Base-by-base conservation (phyloP, 148 eudicot genomes). In the Dianthus caryophyllus region DNA sequence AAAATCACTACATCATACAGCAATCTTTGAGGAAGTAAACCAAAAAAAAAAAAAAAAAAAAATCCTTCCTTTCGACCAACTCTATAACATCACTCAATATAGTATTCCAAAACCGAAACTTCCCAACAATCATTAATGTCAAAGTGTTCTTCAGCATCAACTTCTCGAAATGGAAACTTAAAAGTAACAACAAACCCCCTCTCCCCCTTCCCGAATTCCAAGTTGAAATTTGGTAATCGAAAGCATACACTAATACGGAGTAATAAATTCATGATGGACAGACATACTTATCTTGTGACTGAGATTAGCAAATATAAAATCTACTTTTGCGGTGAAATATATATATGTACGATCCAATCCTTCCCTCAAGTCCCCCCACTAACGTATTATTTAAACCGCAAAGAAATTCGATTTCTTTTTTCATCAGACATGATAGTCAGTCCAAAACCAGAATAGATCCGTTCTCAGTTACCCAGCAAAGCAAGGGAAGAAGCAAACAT, bases 1-100 rank as follows among this genome's bases (percentile, higher is more conserved):
- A 68, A 90, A 85, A 68, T 90, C 97, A 71, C 94, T 88, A 87
- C 77, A 70, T 14, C 60, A 21, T 39, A 49, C 54, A 56, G 24
- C 44, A 44, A 63, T 55, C 11, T 47, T 18, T 24, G 11, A 25
- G 5, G 16, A 30, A 38, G 24, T 51, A 22, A 41, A 16, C 38
- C n/a, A 24, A 21, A 60, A 1, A 24, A 2, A 46, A 18, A 14
- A n/a, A 16, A 7, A 14, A 69, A 16, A 16, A 59, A 18, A 63
- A 39, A 51, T 11, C 6, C 67, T 15, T 61, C 48, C 22, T 50
- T 51, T 21, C 2, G 26, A 24, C n/a, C 6, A 9, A 36, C 9
- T 25, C 47, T 14, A 24, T 29, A 21, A 30, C 4, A 4, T 17
- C 20, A 50, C 55, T 26, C 16, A 31, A 49, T 14, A 49, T 27